Evolutionary conservation across 208 protist species (phyloP), one percentile per base, ranked within the genome.

Genomic region (Crithidia mellificae): DNA sequence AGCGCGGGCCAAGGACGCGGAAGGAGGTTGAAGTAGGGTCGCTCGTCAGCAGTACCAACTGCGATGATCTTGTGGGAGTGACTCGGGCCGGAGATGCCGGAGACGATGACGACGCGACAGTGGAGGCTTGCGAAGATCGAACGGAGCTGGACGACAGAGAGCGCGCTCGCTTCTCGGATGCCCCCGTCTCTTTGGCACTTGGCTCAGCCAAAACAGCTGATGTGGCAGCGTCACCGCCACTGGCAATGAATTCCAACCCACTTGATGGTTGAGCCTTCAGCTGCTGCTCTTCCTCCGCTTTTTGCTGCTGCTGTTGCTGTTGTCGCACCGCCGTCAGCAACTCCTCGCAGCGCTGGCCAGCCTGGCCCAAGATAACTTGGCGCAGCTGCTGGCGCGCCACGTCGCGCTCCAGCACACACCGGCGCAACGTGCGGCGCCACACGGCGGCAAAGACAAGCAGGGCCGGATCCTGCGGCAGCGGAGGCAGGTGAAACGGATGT

Each of bases 391-490:
- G 70, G 41, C 84, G 63, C 47, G 58, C 52, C 24, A 66, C 58
- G 22, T 76, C 55, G 29, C 50, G 58, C 27, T 83, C 74, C 1
- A 41, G 27, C 61, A 78, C 54, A 50, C 78, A 85, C 6, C 54
- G 57, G 6, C 59, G 55, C 51, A 92, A 54, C 19, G 77, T 77
- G 7, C 67, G 64, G 19, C 83, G 70, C 80, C 86, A 88, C 58
- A 84, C 71, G 9, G 70, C 78, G 30, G 77, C 25, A 59, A 87
- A 89, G 29, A 70, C 68, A 7, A 70, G 30, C n/a, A 77, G 43
- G 15, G 83, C 64, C 1, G 76, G 72, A 52, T 92, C 86, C 12
- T 71, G 74, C n/a, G 80, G 80, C 5, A 92, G 63, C 17, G 86
- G 83, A 14, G 86, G 73, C 17, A 92, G 76, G 5, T 20, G 29